Evolutionary conservation across 2,329 filamentous ascomycete genomes (phyloP), one percentile per base, ranked within the genome.

Genomic region (Pestalotiopsis sp.): DNA sequence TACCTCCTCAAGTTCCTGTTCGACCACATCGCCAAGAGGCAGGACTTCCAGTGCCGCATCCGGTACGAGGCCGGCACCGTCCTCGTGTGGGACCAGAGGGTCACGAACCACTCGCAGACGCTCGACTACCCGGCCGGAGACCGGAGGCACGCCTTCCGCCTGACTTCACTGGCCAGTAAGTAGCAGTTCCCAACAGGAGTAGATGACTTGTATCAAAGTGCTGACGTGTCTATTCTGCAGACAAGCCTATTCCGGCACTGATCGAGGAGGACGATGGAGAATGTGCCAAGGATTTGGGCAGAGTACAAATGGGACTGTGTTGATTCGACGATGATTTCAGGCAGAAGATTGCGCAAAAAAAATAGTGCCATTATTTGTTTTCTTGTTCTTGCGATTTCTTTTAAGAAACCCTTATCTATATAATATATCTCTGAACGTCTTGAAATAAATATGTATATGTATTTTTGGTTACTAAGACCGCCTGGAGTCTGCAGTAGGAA

Each of bases 1-100:
- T 82, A 81, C 71, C 79, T 93, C 3, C 83, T 93, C 49, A 89
- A 90, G 71, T 92, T 92, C 80, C 79, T 93, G 9, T 92, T 87
- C 75, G 86, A 92, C 71, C 90, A 92, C 72, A 88, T 92, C 67
- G 87, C 89, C 1, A 82, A 64, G 41, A 23, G 62, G 11, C 62
- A 64, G 23, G 41, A 64, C 27, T 52, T 64, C 38, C 62, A 64
- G 41, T 64, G 62, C 23, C 62, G 62, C 20, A 39, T 64, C 31
- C 23, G 31, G 6, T 39, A 63, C 27, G 60, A 63, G 36, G 27
- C 60, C 27, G 60, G 60, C 20, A 63, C 60, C 14, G 60, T 63
- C 6, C 36, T 63, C 4, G 31, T 63, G n/a, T 63, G 38, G 38
- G 60, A 41, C 12, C 38, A 63, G 36, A 63, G 60, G 38, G 31